phyloP scores from a whole-genome alignment of 768 basidiomycete species.

The Trametopsis cervina region DNA sequence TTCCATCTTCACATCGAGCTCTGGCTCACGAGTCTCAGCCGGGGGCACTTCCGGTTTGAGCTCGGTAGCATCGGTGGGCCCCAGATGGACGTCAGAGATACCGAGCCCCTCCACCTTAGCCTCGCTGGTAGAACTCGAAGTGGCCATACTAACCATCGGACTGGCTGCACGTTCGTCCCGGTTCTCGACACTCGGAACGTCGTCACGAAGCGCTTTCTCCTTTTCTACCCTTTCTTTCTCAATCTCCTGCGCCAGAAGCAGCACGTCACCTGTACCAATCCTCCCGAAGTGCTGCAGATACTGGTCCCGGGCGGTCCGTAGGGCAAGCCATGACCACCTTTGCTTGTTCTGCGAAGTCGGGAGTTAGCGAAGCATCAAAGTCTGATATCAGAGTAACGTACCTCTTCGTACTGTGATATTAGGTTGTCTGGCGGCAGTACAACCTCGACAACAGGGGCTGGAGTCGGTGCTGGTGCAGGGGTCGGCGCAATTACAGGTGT shows the following conservation, averaged over 20 bases:
- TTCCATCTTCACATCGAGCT: slow-evolving; percentile 24
- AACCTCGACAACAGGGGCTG: slow-evolving; percentile 12
- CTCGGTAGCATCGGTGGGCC: not conserved
- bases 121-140: not conserved
- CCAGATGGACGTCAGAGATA: not conserved
- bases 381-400: slow-evolving; percentile 20
- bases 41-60: not conserved
- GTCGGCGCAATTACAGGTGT: slow-evolving; percentile 11
- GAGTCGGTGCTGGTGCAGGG: slow-evolving; percentile 13
- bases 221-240: slow-evolving; percentile 14
- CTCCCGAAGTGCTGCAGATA: slow-evolving; percentile 74
- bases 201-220: slow-evolving; percentile 4
- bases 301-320: slow-evolving; percentile 68
- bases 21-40: slow-evolving; percentile 3
- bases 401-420: slow-evolving; percentile 58
- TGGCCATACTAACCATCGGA: not conserved
- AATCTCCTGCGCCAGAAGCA: slow-evolving; percentile 25
- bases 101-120: slow-evolving; percentile 3
- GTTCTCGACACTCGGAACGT: slow-evolving; percentile 1
- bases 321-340: slow-evolving; percentile 73
- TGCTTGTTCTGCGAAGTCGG: slow-evolving; percentile 53
- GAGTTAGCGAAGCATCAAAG: not conserved
- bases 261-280: slow-evolving; percentile 73
- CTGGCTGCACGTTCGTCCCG: not conserved
- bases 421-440: slow-evolving; percentile 38